Evolutionary conservation across 139 green algal genomes (phyloP).

Genomic region (Chlamydomonas incerta): DNA sequence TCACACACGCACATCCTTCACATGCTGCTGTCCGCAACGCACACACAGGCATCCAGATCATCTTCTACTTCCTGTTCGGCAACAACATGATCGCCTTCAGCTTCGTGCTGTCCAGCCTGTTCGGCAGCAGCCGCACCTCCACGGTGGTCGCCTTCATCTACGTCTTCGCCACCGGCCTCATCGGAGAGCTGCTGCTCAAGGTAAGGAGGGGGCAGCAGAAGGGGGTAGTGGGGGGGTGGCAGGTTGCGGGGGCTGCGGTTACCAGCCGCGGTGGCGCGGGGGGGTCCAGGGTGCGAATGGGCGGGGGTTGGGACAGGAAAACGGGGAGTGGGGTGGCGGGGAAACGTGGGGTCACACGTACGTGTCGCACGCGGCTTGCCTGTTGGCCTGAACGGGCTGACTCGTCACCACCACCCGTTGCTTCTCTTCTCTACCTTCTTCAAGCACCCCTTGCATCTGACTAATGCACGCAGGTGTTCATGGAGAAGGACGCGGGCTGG

Average conservation of each 20-base stretch:
- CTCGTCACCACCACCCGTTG: too few relatives aligned
- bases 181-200: conserved; percentile 66
- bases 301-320: too few relatives aligned
- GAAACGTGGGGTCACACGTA: too few relatives aligned
- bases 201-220: not conserved
- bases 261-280: too few relatives aligned
- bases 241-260: too few relatives aligned
- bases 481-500: conserved; percentile 35
- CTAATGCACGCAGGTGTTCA: conserved; percentile 35
- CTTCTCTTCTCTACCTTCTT: too few relatives aligned
- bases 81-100: conserved; percentile 86
- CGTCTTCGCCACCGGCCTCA: conserved; percentile 81
- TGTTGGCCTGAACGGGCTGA: too few relatives aligned
- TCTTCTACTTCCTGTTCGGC: conserved; percentile 93
- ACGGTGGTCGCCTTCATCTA: conserved; percentile 85
- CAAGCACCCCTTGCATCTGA: too few relatives aligned
- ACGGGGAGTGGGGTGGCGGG: too few relatives aligned
- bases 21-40: not conserved
- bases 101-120: conserved; percentile 86
- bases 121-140: conserved; percentile 73
- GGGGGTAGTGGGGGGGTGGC: too few relatives aligned
- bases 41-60: conserved; percentile 64
- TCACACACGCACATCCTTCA: not conserved
- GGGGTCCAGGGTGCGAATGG: too few relatives aligned
- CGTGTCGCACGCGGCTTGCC: too few relatives aligned